Evolutionary conservation across 169 alveolate species (phyloP), one percentile per base, ranked within the genome.

Genomic region (Plasmodium gallinaceum): DNA sequence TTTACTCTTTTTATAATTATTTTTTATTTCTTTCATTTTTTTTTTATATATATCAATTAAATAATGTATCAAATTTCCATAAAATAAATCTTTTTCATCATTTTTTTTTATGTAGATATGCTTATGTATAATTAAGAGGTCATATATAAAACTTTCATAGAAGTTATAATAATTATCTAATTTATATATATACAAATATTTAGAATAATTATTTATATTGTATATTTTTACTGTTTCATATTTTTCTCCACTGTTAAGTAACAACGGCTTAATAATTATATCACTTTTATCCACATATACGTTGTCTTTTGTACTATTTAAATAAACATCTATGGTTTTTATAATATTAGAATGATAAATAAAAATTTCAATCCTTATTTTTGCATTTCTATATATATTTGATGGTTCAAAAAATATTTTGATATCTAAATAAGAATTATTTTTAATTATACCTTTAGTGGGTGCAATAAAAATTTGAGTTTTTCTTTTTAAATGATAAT

Each of bases 381-480:
- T 78, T 22, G 89, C 89, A 65, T 78, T 65, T 65, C 46, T 78
- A 65, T 78, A 78, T 10, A 64, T 20, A 64, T 78, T 70, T 57
- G 89, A 78, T 16, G 89, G 89, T 32, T 78, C 89, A 52, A 78
- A 78, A 58, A 78, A 78, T 65, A 78, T 64, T 51, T 46, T 68
- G 39, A 78, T 46, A 70, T 78, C 89, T 57, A 65, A 78, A 48
- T 16, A 78, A 16, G 78, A 78, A 65, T 78, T 78, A 10, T 69
- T 78, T 45, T 78, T 78, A 78, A 78, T 58, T 42, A 65, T 64
- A 8, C 89, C 89, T 70, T 78, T 78, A 37, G 22, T 78, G 0
- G 89, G 89, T 0, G 20, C 22, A 64, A 78, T 65, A 65, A 78
- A 78, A 14, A 78, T 32, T 78, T 78, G 89, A 22, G 32, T 42